A percentile compares a stretch with the other conserved stretches of the same genome.
Conservation (phyloP, 495 filamentous ascomycete species). For the Glonium stellatum region DNA sequence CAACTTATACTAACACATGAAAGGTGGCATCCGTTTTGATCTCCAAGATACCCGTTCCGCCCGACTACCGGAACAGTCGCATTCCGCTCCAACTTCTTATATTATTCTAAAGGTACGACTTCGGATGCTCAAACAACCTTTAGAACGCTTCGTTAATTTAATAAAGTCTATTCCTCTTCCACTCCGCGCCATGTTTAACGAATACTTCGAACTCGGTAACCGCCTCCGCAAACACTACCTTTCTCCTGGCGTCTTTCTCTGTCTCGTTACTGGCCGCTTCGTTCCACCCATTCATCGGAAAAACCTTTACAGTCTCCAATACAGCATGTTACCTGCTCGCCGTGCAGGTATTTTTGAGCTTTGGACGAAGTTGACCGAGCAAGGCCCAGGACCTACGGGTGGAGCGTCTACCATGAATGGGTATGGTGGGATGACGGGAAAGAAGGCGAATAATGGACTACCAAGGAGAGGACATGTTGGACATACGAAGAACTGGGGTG, state of each 20-base stretch:
- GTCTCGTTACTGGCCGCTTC: slow-evolving; percentile 81
- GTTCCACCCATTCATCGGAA: slow-evolving; percentile 82
- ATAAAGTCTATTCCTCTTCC: slow-evolving; percentile 76
- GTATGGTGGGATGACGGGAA: not conserved
- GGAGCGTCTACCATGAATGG: not conserved
- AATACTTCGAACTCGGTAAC: slow-evolving; percentile 90
- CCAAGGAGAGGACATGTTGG: not conserved
- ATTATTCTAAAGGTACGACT: slow-evolving; percentile 66
- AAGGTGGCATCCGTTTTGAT: slow-evolving; percentile 85
- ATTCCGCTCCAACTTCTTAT: slow-evolving; percentile 49
- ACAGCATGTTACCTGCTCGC: slow-evolving; percentile 88
- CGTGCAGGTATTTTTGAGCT: slow-evolving; percentile 75
- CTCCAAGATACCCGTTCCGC: slow-evolving; percentile 63
- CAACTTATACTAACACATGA: slow-evolving; percentile 4
- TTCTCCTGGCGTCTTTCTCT: slow-evolving; percentile 77
- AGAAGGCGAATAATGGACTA: not conserved
- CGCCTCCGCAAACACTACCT: slow-evolving; percentile 94
- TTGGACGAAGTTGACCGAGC: slow-evolving; percentile 69
- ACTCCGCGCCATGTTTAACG: slow-evolving; percentile 88
- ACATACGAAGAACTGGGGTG: not conserved
- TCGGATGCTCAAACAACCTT: not conserved
- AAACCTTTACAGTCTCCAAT: slow-evolving; percentile 93
- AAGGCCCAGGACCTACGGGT: not conserved
- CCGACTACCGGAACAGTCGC: slow-evolving; percentile 15
- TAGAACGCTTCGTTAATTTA: slow-evolving; percentile 5